Evolutionary conservation across 176 grass and related monocot genomes (phyloP), one percentile per base, ranked within the genome.

Genomic region (Secale cereale): DNA sequence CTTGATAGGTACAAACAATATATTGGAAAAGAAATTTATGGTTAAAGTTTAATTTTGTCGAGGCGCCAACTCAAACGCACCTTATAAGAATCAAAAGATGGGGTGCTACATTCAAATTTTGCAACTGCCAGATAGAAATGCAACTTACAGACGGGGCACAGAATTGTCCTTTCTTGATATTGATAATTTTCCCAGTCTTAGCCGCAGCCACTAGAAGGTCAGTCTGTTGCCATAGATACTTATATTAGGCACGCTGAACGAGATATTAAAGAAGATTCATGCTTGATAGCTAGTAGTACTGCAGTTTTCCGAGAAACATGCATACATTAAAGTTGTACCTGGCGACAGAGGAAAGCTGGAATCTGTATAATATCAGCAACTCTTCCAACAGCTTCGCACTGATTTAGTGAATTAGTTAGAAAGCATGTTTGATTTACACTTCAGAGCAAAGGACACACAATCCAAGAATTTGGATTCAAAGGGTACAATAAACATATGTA

Each of bases 111-210:
- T 19, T 61, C 25, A 31, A 41, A 28, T 23, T 85, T 89, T 57
- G 68, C 16, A n/a, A 80, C 25, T 46, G 75, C 3, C 39, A 79
- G 12, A n/a, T 69, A 15, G 66, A 76, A 70, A 43, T 83, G n/a
- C 50, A 83, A 94, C 96, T 95, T 91, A 98, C 96, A 36, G 96
- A 94, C 64, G 96, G 82, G 10, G 93, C 93, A 85, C 96, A 98
- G 81, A 98, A 94, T 94, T 98, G 96, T 61, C 91, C 96, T 90
- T 98, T 98, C 89, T 98, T 98, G 80, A 98, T 98, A 81, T 94
- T 98, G 83, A 98, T 95, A 78, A 98, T 98, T 87, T 86, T 98
- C 57, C 93, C 93, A 40, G 96, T 98, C 77, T 94, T 92, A 41
- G 96, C 96, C 22, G 96, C 96, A 32, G 93, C 89, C 73, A 98